Base-by-base conservation (phyloP, 2,329 filamentous ascomycete species). In the Calonectria ilicicola region DNA sequence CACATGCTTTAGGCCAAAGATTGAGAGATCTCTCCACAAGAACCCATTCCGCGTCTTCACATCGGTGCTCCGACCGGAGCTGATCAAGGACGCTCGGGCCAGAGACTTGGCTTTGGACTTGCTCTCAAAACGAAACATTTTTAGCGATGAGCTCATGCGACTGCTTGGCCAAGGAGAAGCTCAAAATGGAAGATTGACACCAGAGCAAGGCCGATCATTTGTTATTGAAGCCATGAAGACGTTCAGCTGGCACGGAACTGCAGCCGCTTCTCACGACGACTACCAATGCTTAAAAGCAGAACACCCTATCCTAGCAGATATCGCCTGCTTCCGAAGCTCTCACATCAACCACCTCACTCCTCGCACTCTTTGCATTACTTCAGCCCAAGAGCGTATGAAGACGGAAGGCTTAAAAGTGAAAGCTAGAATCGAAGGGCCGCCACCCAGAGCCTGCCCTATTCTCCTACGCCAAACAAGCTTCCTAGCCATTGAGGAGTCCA, bases 381-480 rank as follows among this genome's bases (percentile, higher is more conserved):
- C 67, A 6, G 87, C 84, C 0, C 87, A 89, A 66, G 65, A 74
- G 4, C 73, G 75, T 4, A 89, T 90, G 88, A 69, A 78, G 0
- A 73, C 74, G 2, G 75, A 77, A 2, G 84, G 84, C 0, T 82
- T 90, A 68, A 78, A 82, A 0, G 84, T 82, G 0, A 90, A 90
- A 70, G 84, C 86, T 0, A 80, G 84, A 1, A 88, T 90, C 42
- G 88, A 90, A 71, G 88, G 88, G 0, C 88, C 88, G 0, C 88
- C 88, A 0, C 67, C 74, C 2, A 80, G 87, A 2, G 70, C 74
- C 1, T 88, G 84, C 46, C 84, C 84, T 0, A 86, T 90, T 12
- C 81, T 90, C 5, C 79, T 90, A 3, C 83, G 88, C 0, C 88
- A 90, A 73, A 89, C 88, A 0, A 90, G 88, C 70, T 90, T 90